Conservation (phyloP, 1,284 basidiomycete species). For the Phellopilus nigrolimitatus region DNA sequence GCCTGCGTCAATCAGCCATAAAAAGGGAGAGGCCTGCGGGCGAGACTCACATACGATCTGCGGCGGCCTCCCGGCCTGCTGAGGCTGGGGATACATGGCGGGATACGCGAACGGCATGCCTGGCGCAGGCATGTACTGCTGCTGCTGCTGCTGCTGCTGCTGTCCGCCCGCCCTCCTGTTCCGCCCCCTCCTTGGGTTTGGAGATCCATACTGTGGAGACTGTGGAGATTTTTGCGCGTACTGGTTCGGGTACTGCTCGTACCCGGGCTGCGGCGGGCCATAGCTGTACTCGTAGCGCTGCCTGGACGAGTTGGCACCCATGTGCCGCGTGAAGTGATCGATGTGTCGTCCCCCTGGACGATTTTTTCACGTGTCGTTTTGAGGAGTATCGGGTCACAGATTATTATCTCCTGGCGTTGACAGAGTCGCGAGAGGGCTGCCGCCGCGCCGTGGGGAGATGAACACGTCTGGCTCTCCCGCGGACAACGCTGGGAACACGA, state of each 20-base stretch:
- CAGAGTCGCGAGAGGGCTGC: background rate
- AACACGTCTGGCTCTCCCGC: background rate
- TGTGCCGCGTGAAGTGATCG: conserved; percentile 1
- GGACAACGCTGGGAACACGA: conserved; percentile 12
- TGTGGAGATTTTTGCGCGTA: background rate
- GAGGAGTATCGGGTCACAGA: no score
- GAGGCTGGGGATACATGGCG: conserved; percentile 5
- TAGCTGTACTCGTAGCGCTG: conserved; percentile 13
- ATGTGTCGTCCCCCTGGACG: background rate
- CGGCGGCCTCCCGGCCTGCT: conserved; percentile 5
- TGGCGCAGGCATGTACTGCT: background rate
- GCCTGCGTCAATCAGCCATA: conserved; percentile 7
- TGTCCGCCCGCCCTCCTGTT: no score
- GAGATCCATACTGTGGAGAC: no score
- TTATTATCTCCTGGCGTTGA: background rate
- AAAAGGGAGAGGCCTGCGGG: background rate
- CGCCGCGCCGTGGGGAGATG: background rate
- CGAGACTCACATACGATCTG: conserved; percentile 12
- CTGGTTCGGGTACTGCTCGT: background rate
- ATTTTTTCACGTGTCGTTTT: no score
- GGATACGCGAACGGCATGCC: conserved; percentile 8
- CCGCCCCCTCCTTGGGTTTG: no score
- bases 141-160: no score
- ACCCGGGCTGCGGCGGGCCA: background rate
- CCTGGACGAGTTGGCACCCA: conserved; percentile 17